Percentiles rank a stretch among this genome's conserved stretches.
These are phyloP conservation scores for Saxophila tyrrhenica DNA, from an alignment of 495 filamentous ascomycete species.

Conservation along the genomic window DNA sequence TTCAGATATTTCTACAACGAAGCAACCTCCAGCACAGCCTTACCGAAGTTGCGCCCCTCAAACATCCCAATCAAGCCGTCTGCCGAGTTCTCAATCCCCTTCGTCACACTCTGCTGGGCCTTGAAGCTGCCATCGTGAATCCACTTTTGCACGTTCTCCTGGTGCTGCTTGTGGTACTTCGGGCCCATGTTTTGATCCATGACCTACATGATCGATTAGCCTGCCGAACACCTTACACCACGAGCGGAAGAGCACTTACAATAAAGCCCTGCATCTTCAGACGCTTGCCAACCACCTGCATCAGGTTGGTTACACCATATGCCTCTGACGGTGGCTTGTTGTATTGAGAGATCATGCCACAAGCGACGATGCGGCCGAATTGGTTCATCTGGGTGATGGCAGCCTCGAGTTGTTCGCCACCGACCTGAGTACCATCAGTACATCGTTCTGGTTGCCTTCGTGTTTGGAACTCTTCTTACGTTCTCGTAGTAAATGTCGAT, in stretches of 20 bases:
- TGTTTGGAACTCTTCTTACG: too few relatives aligned
- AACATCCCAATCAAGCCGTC: conserved; percentile 82
- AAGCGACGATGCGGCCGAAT: conserved; percentile 58
- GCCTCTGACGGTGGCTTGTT: conserved; percentile 45
- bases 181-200: conserved; percentile 53
- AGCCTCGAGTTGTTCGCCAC: conserved; percentile 77
- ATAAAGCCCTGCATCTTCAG: conserved; percentile 69
- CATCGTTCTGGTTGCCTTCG: neutral
- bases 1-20: neutral
- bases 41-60: conserved; percentile 82
- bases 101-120: conserved; percentile 54
- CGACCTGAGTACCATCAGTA: conserved; percentile 47
- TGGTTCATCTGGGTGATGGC: conserved; percentile 55
- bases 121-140: conserved; percentile 72
- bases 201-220: conserved; percentile 28
- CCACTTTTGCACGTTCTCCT: conserved; percentile 75
- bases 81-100: conserved; percentile 72
- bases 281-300: conserved; percentile 43
- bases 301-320: conserved; percentile 62
- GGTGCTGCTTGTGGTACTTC: conserved; percentile 62
- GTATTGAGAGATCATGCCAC: conserved; percentile 70
- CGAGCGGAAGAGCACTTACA: neutral
- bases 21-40: conserved; percentile 66
- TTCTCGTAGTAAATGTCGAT: conserved; percentile 96
- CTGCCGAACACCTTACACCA: neutral